Base-by-base conservation (phyloP, 805 yeast species). In the Metschnikowia lachancei region DNA sequence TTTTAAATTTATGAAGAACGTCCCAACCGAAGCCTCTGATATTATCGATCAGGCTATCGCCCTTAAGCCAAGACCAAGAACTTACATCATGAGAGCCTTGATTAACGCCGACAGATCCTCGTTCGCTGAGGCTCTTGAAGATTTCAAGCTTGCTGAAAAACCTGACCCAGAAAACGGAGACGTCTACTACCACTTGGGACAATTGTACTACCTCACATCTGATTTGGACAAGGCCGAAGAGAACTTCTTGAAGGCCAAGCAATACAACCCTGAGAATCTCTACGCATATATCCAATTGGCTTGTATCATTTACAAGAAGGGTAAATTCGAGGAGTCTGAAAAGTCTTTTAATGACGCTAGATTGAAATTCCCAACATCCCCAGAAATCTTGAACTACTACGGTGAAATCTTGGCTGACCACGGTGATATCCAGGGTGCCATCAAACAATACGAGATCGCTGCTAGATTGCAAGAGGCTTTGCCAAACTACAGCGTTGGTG, bases 311-410 rank as follows among this genome's bases (percentile, higher is more conserved):
- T 91, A 91, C 78, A 87, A 90, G 73, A 79, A 80, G 63, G 87
- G 86, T 43, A 70, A 78, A 37, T 65, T 74, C 44, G 76, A 71
- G 31, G 80, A 75, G 42, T 82, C 92, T 56, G 83, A 80, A 63
- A 75, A 77, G 54, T 69, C 77, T 49, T 89, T 89, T 69, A 76
- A 78, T 51, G 82, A 77, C 50, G 89, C 92, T 31, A 81, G 79
- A 61, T 74, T 76, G 65, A 77, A 77, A 65, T 88, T 88, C 80
- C 91, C 96, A 57, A 79, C 91, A 19, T 78, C 86, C 43, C 88
- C 98, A 46, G 97, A 89, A 67, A 85, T 90, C 58, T 95, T 94
- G 72, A 91, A 89, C 74, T 94, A 90, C 70, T 90, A 83, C 63
- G 99, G 98, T 62, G 99, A 94, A 73, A 84, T 92, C 41, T 76